Percentiles rank a stretch among this genome's conserved stretches.
These are phyloP conservation scores for Tremellales sp. DNA, from an alignment of 1,284 basidiomycete species.

Conservation along the genomic window DNA sequence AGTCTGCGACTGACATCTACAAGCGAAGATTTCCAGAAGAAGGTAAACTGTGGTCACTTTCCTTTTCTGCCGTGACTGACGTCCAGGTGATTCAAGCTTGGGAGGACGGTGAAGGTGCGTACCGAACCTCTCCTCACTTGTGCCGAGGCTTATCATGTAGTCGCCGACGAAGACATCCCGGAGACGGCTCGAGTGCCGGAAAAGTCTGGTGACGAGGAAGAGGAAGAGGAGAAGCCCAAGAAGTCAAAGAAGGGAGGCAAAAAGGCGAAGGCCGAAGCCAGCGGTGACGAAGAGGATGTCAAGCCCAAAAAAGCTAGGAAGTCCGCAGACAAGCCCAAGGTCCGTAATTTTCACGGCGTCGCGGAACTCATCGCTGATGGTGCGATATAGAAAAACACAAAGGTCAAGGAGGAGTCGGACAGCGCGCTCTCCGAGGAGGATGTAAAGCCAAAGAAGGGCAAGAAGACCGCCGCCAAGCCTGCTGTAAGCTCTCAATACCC, in stretches of 20 bases:
- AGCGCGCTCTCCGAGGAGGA: constrained; percentile 16
- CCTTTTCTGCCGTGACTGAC: not conserved
- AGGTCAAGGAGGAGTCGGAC: constrained; percentile 30
- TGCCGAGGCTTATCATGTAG: constrained; percentile 37
- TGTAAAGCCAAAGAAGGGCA: constrained; percentile 38
- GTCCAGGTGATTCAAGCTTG: not conserved
- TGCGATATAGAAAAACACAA: constrained; percentile 25
- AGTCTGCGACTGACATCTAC: no score
- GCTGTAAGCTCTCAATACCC: not conserved
- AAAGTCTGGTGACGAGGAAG: constrained; percentile 10
- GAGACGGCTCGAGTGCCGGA: constrained; percentile 60
- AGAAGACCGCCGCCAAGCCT: constrained; percentile 4
- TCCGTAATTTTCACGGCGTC: constrained; percentile 37
- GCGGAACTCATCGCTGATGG: constrained; percentile 14
- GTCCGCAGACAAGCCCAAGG: not conserved
- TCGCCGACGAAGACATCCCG: constrained; percentile 74
- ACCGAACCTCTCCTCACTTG: not conserved
- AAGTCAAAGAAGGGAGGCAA: constrained; percentile 13
- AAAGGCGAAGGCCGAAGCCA: constrained; percentile 3
- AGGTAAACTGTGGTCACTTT: constrained; percentile 26
- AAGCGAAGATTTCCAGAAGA: constrained; percentile 52
- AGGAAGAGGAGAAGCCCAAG: constrained; percentile 9
- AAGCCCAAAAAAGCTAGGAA: constrained; percentile 34
- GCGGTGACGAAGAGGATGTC: constrained; percentile 42
- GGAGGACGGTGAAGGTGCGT: not conserved